Evolutionary conservation across 805 yeast genomes (phyloP).

Genomic region (Metschnikowia matae): DNA sequence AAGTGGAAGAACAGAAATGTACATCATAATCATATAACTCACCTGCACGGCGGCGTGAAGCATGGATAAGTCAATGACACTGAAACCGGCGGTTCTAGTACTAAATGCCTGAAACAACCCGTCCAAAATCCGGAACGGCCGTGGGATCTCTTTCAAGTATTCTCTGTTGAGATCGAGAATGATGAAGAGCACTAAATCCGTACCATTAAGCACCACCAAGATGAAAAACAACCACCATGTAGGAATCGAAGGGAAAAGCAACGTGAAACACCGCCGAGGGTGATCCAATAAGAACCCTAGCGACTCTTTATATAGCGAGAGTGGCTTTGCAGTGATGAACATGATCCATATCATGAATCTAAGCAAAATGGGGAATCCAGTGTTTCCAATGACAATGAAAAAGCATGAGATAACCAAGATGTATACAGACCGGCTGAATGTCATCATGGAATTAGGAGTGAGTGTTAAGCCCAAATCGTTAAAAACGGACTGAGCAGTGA

Average conservation of each 20-base stretch:
- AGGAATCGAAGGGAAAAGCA: conserved; percentile 86
- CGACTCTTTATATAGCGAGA: conserved; percentile 67
- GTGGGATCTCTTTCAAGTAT: conserved; percentile 50
- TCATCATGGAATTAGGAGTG: conserved; percentile 73
- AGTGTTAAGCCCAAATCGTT: conserved; percentile 83
- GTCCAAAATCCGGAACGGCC: conserved; percentile 68
- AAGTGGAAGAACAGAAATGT: conserved; percentile 90
- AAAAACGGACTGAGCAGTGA: conserved; percentile 74
- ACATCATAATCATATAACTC: conserved; percentile 95
- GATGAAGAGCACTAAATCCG: conserved; percentile 77
- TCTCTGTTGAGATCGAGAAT: conserved; percentile 59
- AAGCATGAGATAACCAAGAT: conserved; percentile 59
- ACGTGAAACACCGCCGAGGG: conserved; percentile 94
- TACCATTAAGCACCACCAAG: conserved; percentile 63
- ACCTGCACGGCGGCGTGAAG: conserved; percentile 92
- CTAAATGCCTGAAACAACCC: conserved; percentile 90
- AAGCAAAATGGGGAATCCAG: conserved; percentile 85
- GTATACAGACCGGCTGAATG: conserved; percentile 62
- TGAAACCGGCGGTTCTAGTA: conserved; percentile 91
- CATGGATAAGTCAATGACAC: conserved; percentile 61
- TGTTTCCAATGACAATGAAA: conserved; percentile 86
- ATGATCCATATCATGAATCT: conserved; percentile 80
- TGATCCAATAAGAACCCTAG: conserved; percentile 85
- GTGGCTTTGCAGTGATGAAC: conserved; percentile 61
- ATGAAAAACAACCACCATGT: conserved; percentile 92